Evolutionary conservation across 352 stramenopile species (phyloP).

Genomic region (Phytophthora vignae): DNA sequence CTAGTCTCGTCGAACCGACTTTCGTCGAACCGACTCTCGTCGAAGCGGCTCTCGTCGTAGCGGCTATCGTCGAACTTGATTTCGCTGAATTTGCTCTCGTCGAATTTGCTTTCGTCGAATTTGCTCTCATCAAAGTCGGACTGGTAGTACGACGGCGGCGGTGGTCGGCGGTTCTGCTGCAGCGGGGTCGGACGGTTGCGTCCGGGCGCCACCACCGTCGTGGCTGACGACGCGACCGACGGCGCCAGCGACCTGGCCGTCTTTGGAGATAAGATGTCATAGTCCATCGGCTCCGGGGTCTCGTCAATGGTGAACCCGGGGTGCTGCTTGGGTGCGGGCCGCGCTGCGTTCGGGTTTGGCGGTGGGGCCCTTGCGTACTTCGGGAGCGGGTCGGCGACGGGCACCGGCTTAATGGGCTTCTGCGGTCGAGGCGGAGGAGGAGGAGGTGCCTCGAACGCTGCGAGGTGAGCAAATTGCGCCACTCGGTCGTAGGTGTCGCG

Average conservation of each 20-base stretch:
- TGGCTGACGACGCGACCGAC: constrained; percentile 39
- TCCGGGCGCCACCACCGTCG: constrained; percentile 34
- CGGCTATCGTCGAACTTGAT: constrained; percentile 28
- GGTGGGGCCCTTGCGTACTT: constrained; percentile 28
- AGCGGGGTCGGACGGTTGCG: constrained; percentile 41
- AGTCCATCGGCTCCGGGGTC: constrained; percentile 19
- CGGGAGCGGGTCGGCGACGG: constrained; percentile 23
- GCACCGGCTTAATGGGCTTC: constrained; percentile 34
- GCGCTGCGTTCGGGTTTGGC: constrained; percentile 7
- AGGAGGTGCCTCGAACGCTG: constrained; percentile 38
- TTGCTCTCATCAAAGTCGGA: constrained; percentile 12
- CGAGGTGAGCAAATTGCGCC: constrained; percentile 39
- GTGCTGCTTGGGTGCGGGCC: constrained; percentile 18
- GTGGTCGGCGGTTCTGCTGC: constrained; percentile 37
- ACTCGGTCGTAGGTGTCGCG: constrained; percentile 36
- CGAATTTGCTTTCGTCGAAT: constrained; percentile 20
- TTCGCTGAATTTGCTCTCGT: constrained; percentile 12
- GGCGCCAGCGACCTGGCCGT: constrained; percentile 36
- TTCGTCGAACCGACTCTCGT: constrained; percentile 29
- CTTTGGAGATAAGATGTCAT: constrained; percentile 39
- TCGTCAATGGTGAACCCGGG: constrained; percentile 30
- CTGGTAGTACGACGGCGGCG: constrained; percentile 33
- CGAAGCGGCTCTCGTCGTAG: constrained; percentile 18
- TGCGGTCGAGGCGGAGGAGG: constrained; percentile 33
- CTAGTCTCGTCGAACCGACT: constrained; percentile 27